Evolutionary conservation across 306 rosid genomes (phyloP), one percentile per base, ranked within the genome.

Genomic region (Aeschynomene evenia): DNA sequence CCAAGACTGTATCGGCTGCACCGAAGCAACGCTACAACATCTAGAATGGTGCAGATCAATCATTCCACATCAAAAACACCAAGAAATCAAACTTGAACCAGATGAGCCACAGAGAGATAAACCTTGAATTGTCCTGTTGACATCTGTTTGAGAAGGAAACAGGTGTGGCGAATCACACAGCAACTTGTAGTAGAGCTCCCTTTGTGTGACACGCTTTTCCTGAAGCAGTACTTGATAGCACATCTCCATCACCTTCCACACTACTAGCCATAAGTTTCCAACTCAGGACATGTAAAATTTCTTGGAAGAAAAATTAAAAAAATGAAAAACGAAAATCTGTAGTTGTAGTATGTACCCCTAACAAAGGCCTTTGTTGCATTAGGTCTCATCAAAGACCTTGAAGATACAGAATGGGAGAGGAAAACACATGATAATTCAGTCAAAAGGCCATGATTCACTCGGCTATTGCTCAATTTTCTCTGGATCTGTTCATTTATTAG

Each of bases 1-100:
- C 99, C 96, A 56, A 94, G 96, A 75, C 97, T 91, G 81, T 66
- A 88, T 23, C 97, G 85, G 81, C 97, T 90, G 81, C 97, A 94
- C 42, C 85, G 85, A 74, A 90, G 96, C 86, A 90, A 87, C 6
- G 96, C 87, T 72, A 90, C 96, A 24, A 88, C 92, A 81, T 94
- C 97, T 94, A 33, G 78, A 31, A 79, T 20, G 50, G 42, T 10
- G 0, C 39, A 68, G 16, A 57, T 11, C 23, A 21, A 48, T 45
- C 22, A 63, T 24, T 57, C 40, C 15, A 12, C 60, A 9, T 53
- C 20, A 14, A 67, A 46, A 55, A 49, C 23, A 50, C 18, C 68
- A 61, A 70, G 72, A 77, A 15, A 80, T 45, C 13, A 20, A 66
- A 53, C 31, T 12, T 13, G 10, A 49, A 81, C 18, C 28, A 60